phyloP scores from a whole-genome alignment of 2,329 filamentous ascomycete genomes.

The Paecilomyces formosus region DNA sequence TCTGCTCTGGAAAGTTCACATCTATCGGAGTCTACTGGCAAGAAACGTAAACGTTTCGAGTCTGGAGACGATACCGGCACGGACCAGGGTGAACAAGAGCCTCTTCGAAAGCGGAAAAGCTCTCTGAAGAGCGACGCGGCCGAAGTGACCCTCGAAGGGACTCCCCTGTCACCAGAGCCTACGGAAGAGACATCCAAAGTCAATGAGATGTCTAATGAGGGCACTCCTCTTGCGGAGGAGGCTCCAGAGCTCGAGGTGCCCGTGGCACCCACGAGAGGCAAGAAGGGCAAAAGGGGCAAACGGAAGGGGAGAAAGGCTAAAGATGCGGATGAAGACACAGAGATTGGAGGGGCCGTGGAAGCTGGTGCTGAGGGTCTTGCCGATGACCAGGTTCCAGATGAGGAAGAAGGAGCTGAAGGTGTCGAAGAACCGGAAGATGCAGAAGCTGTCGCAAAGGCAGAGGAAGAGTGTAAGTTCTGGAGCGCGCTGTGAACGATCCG shows the following conservation, averaged over 20 bases:
- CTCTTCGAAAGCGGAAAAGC: constrained; percentile 32
- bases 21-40: constrained; percentile 24
- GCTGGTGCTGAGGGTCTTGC: constrained; percentile 36
- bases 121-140: constrained; percentile 31
- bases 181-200: constrained; percentile 23
- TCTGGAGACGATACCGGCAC: constrained; percentile 27
- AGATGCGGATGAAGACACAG: constrained; percentile 31
- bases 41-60: constrained; percentile 35
- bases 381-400: constrained; percentile 44
- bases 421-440: constrained; percentile 39
- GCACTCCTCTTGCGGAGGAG: constrained; percentile 21
- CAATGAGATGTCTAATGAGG: constrained; percentile 17
- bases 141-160: constrained; percentile 26
- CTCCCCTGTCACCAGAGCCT: constrained; percentile 25
- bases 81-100: constrained; percentile 31
- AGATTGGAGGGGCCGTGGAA: constrained; percentile 29
- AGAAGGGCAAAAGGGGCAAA: constrained; percentile 40
- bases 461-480: constrained; percentile 43
- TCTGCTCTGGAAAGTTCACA: constrained; percentile 18
- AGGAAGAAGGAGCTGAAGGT: constrained; percentile 39
- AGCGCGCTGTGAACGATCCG: background rate
- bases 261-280: constrained; percentile 22
- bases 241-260: constrained; percentile 23
- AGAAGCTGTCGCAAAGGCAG: constrained; percentile 40
- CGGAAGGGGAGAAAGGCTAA: constrained; percentile 36